Evolutionary conservation across 768 basidiomycete species (phyloP), one percentile per base, ranked within the genome.

Genomic region (Leccinum disarticulatum): DNA sequence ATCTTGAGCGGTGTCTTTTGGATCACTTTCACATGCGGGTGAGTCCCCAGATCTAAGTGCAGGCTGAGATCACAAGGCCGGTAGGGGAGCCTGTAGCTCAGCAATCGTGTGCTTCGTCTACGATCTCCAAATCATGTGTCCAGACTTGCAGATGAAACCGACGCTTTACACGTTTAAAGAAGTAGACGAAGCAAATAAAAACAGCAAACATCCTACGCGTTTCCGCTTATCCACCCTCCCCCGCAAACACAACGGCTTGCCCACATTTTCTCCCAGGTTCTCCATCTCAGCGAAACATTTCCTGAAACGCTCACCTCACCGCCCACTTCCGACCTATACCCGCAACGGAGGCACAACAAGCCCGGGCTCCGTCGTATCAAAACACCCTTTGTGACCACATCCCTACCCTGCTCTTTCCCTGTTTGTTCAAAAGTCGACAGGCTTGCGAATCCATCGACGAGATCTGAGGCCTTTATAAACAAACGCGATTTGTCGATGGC

Each of bases 381-480:
- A 2, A 76, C 54, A 1, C 80, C 80, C 70, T 90, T 91, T 13
- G 83, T 81, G n/a, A 93, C 74, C 6, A 91, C 78, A 64, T 93
- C 90, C 33, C 64, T 64, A 36, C 71, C 72, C 57, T 77, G 79
- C 22, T 75, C 77, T 52, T 78, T 79, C 60, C 75, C 76, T 27
- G 70, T 63, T 19, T 64, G 68, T 19, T 75, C 78, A 36, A 77
- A 58, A 7, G 77, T 70, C 1, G 74, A 71, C 38, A 85, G 65
- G 36, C 73, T 80, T 11, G 79, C 70, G 22, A 85, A 71, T 7
- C 85, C 86, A 64, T 90, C 87, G 6, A 88, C 76, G n/a, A 92
- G 80, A 62, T 92, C 88, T 10, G 70, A 75, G 2, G 88, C 80
- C 67, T 88, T 90, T 68, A 93, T 81, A 67, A 91, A 92, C 36